phyloP scores from a whole-genome alignment of 2,329 filamentous ascomycete species.

The Xylaria sp. region DNA sequence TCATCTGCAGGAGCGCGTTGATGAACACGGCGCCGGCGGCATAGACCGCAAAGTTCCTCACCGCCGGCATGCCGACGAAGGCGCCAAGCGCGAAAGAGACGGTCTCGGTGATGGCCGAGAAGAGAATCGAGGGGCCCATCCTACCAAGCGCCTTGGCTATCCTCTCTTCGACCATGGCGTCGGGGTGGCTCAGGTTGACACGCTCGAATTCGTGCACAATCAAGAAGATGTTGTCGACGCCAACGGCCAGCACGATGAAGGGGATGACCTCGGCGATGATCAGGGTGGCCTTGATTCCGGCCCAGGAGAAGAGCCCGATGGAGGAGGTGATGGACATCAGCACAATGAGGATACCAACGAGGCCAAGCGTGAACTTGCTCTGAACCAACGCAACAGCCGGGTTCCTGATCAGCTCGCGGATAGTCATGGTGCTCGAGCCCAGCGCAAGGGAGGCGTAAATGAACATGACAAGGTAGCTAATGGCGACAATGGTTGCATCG shows the following conservation, averaged over 20 bases:
- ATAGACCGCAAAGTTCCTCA: slow-evolving; percentile 95
- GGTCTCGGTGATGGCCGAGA: slow-evolving; percentile 94
- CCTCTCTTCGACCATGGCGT: slow-evolving; percentile 83
- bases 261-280: slow-evolving; percentile 99
- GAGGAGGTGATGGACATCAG: slow-evolving; percentile 97
- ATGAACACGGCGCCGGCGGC: slow-evolving; percentile 95
- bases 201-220: slow-evolving; percentile 98
- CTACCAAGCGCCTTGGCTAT: slow-evolving; percentile 87
- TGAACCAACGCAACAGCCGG: slow-evolving; percentile 86
- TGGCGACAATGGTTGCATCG: slow-evolving; percentile 92
- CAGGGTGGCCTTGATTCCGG: slow-evolving; percentile 89
- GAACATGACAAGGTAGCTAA: slow-evolving; percentile 99
- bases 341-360: slow-evolving; percentile 92
- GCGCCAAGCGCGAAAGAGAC: slow-evolving; percentile 90
- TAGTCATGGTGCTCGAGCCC: slow-evolving; percentile 80
- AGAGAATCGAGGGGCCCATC: slow-evolving; percentile 94
- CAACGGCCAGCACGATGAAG: slow-evolving; percentile 93
- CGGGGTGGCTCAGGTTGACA: slow-evolving; percentile 88
- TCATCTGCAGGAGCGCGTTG: slow-evolving; percentile 95
- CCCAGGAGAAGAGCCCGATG: slow-evolving; percentile 90
- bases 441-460: slow-evolving; percentile 92
- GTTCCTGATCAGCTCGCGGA: slow-evolving; percentile 77
- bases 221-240: slow-evolving; percentile 98
- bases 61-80: slow-evolving; percentile 96
- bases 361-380: slow-evolving; percentile 95